Base-by-base conservation (phyloP, 169 alveolate species). In the Babesia sp. region DNA sequence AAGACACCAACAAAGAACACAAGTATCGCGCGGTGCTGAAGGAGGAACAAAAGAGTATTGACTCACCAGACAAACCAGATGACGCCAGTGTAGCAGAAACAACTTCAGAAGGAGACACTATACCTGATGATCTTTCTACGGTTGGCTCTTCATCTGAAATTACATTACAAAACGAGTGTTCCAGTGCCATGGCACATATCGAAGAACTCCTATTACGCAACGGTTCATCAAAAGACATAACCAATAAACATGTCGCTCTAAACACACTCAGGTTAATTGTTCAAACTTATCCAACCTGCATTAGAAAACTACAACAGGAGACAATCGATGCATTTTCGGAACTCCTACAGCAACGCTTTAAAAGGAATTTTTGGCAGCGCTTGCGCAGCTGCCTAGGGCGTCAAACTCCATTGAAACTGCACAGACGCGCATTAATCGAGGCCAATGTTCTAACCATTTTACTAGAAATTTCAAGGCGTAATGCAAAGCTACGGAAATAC, bases 341-440 rank as follows among this genome's bases (percentile, higher is more conserved):
- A 6, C 53, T 79, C 48, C 64, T 79, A 36, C 64, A 70, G 57
- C 73, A 54, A 41, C 87, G 71, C 26, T 57, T 70, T 53, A 51
- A 79, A 46, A 73, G 48, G 63, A 61, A 22, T 51, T 41, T 79
- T 8, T 79, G 82, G 83, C 33, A 53, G 20, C 28, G 34, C 31
- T 36, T 79, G 33, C 39, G 72, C 58, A 46, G 78, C 20, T 79
- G 70, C 78, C 33, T 79, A 2, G 53, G 87, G 69, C 64, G 83
- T 20, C 33, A 37, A 7, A 39, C 58, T n/a, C 68, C 81, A 22
- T 5, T 31, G 29, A 56, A 55, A 31, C 26, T 45, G 1, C 14
- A 50, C 18, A 56, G 31, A 7, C 44, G n/a, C 29, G 20, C 26
- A n/a, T 11, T 56, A 24, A 50, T 70, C 18, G 70, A 69, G 63